Evolutionary conservation across 495 filamentous ascomycete species (phyloP).

Genomic region (Talaromyces stipitatus): DNA sequence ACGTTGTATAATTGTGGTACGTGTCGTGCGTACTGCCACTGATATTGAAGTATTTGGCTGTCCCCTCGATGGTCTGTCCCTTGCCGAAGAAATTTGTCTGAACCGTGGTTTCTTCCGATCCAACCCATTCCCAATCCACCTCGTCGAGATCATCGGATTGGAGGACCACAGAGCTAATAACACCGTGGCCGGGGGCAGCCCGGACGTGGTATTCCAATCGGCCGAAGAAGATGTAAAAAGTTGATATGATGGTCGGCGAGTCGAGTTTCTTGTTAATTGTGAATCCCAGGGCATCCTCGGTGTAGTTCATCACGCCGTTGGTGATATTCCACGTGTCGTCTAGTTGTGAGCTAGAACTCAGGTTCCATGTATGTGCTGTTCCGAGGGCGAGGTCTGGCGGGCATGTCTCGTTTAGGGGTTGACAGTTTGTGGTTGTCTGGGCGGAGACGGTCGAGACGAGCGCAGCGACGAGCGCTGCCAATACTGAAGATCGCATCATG

Average conservation of each 20-base stretch:
- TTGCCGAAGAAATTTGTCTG: constrained; percentile 95
- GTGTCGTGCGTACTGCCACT: constrained; percentile 41
- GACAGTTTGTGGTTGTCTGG: constrained; percentile 61
- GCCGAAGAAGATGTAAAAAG: constrained; percentile 83
- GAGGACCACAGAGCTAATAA: constrained; percentile 79
- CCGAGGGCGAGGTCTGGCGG: constrained; percentile 62
- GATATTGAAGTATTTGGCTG: constrained; percentile 56
- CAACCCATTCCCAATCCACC: constrained; percentile 75
- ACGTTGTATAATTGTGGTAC: constrained; percentile 84
- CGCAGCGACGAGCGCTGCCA: constrained; percentile 10
- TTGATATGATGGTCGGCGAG: constrained; percentile 56
- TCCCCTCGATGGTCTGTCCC: constrained; percentile 61
- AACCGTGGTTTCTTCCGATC: constrained; percentile 49
- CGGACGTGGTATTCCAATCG: constrained; percentile 64
- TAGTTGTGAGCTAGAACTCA: constrained; percentile 51
- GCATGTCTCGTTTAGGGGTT: constrained; percentile 58
- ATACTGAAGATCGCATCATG: background rate
- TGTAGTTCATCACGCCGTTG: constrained; percentile 48
- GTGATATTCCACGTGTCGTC: constrained; percentile 55
- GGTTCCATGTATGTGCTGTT: constrained; percentile 50
- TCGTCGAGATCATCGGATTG: constrained; percentile 90
- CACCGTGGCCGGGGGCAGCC: constrained; percentile 61
- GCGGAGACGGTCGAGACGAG: constrained; percentile 35
- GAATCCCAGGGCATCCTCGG: constrained; percentile 57
- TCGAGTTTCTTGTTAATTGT: constrained; percentile 58